Evolutionary conservation across 129 eudicot genomes (phyloP), one percentile per base, ranked within the genome.

Genomic region (Lonicera japonica): DNA sequence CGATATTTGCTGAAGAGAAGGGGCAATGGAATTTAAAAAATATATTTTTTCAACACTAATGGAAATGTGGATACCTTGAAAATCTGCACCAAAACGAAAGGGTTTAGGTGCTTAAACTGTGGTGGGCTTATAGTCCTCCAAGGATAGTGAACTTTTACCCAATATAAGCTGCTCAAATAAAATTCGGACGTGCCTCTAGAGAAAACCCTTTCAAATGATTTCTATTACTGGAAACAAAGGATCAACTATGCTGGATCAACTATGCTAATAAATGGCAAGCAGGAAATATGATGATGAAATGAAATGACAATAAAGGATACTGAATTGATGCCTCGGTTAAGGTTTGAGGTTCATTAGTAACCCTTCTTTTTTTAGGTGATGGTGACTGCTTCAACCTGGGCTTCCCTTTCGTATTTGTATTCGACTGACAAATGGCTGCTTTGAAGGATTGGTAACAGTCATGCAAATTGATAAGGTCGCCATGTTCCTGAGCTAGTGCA

Each of bases 381-480:
- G 85, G 79, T 25, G 83, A 79, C 64, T 19, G 74, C 83, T 77
- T 87, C 60, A 71, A 68, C 72, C 79, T 79, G 43, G 73, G 57
- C 66, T 73, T 77, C 51, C 60, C 72, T 77, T 75, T 78, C 24
- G 17, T 53, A 0, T 63, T 34, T 65, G 17, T 53, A 0, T 63
- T 34, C 62, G 62, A 58, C 17, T 55, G 73, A 15, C 61, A 25
- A 61, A 84, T 60, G 21, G 66, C 64, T 50, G 81, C 77, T 81
- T 72, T 87, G 69, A 91, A 91, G 66, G 96, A 82, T 48, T 87
- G 84, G 67, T 82, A 87, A 96, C 95, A 84, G 62, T 87, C 96
- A 63, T 91, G 96, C 22, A 87, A 81, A 76, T 91, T 91, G 61
- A 91, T 91, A 53, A 91, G 85, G 70, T 84, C 95, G 61, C 96